Evolutionary conservation across 345 rosid species (phyloP).

Genomic region (Carallia pectinifolia): DNA sequence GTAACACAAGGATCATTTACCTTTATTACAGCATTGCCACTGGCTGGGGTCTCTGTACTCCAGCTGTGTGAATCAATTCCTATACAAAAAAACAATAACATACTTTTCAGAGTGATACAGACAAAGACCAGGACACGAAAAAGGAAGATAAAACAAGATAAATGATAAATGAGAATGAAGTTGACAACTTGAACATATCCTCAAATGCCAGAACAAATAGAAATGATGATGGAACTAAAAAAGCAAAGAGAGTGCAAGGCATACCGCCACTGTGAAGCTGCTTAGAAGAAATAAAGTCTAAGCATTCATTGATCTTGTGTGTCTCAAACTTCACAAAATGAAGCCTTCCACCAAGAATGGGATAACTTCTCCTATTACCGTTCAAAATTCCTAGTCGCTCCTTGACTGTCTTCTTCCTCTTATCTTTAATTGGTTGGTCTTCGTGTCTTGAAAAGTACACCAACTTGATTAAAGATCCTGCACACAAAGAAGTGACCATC

Average conservation of each 20-base stretch:
- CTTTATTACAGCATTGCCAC: constrained; percentile 53
- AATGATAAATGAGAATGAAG: constrained; percentile 1
- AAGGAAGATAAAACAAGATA: neutral
- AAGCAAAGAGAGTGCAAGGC: neutral
- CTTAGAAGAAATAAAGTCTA: constrained; percentile 91
- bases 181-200: constrained; percentile 3
- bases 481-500: constrained; percentile 16
- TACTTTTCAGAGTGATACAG: neutral
- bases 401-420: constrained; percentile 67
- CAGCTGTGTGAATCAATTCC: constrained; percentile 49
- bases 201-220: constrained; percentile 5
- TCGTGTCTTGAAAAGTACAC: constrained; percentile 97
- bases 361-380: constrained; percentile 84
- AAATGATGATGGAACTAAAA: neutral
- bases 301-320: constrained; percentile 77
- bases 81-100: constrained; percentile 19
- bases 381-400: constrained; percentile 74
- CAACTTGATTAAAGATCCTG: constrained; percentile 97
- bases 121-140: neutral
- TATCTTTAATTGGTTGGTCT: constrained; percentile 55
- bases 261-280: constrained; percentile 85
- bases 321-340: constrained; percentile 98
- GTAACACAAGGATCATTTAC: constrained; percentile 25
- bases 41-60: constrained; percentile 40
- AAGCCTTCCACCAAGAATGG: constrained; percentile 96